phyloP scores from a whole-genome alignment of 2,329 filamentous ascomycete genomes.

The Diaporthe sp. region DNA sequence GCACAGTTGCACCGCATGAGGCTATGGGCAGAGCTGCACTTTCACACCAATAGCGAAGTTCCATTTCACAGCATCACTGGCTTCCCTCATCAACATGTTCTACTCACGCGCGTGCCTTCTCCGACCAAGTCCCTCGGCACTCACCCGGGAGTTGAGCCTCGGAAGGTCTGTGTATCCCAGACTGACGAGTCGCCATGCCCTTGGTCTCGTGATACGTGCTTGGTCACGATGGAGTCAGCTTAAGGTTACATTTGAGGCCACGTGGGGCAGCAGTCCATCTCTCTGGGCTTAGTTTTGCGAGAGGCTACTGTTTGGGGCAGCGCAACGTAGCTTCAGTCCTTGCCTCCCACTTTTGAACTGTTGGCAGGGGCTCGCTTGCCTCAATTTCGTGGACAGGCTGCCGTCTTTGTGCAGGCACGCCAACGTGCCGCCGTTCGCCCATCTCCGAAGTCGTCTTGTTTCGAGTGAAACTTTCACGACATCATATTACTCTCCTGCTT shows the following conservation, averaged over 20 bases:
- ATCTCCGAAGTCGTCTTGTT: neutral
- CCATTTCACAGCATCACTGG: neutral
- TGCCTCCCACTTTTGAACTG: neutral
- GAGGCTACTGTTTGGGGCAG: neutral
- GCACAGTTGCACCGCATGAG: neutral
- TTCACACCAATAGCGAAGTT: neutral
- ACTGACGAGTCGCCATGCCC: neutral
- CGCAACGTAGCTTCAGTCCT: neutral
- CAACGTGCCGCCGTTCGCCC: neutral
- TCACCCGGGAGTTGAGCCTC: neutral
- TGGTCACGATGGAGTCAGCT: conserved; percentile 12
- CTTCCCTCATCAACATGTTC: neutral
- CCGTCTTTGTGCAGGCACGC: neutral
- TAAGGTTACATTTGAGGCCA: conserved; percentile 4
- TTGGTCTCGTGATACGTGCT: conserved; percentile 1
- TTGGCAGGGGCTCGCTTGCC: neutral
- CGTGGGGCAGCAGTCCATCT: neutral
- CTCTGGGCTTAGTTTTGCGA: neutral
- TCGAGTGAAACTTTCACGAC: conserved; percentile 2
- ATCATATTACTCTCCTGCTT: neutral
- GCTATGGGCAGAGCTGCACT: neutral
- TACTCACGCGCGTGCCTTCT: neutral
- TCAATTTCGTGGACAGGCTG: neutral
- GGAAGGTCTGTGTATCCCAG: neutral
- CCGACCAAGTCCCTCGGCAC: neutral